Evolutionary conservation across 495 filamentous ascomycete species (phyloP), one percentile per base, ranked within the genome.

Genomic region (Penicillium goetzii): DNA sequence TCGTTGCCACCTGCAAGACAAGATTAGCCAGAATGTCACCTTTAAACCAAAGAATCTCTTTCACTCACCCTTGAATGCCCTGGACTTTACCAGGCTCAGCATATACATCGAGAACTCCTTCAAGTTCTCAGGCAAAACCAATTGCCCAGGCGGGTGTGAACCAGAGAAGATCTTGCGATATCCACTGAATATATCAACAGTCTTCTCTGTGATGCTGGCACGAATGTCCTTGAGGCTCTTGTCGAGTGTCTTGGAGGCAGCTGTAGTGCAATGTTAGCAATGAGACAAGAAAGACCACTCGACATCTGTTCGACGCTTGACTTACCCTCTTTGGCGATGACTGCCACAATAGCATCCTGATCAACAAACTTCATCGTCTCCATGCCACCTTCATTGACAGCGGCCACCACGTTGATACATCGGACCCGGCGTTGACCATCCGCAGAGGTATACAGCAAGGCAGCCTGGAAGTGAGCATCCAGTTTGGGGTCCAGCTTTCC

Each of bases 41-140:
- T 5, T n/a, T 11, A 36, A 30, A 11, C 4, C 2, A 56, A 30
- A 21, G 26, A 3, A 21, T 12, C 15, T n/a, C n/a, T n/a, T n/a
- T n/a, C 17, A 49, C 54, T 65, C 71, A 77, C 90, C 92, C 79
- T 98, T 98, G 81, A 98, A 92, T 33, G 94, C 92, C 57, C 95
- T 87, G 28, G 87, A 94, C 75, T 98, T 99, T 63, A 97, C 75
- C 68, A 99, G 76, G 57, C 90, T 88, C n/a, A 99, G 86, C 77
- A 96, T 93, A 76, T 93, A 98, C 94, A 99, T 97, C 56, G 88
- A 87, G 71, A 97, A 95, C 68, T 99, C 95, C 71, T 98, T 99
- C 25, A 99, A 83, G 51, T 93, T 90, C 75, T 99, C 96, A 0
- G 95, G 95, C 70, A 99, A 86, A 54, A 99, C 91, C 40, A 99